phyloP scores from a whole-genome alignment of 331 rosid species.

The Spiraea crenata region DNA sequence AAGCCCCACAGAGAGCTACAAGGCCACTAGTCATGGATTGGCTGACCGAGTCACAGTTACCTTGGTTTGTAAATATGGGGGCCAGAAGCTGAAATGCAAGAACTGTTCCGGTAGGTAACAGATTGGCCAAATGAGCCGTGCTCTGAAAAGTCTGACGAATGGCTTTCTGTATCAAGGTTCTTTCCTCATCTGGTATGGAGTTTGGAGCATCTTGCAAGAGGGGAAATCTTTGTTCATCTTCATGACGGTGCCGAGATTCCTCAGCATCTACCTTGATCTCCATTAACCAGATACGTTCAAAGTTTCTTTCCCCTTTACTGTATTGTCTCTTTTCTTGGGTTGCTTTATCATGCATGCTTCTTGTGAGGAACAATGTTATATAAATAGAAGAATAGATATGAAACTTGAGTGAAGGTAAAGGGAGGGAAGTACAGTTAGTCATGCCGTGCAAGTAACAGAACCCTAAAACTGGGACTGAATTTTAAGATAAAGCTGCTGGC shows the following conservation, averaged over 20 bases:
- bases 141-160: constrained; percentile 73
- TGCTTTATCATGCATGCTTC: constrained; percentile 10
- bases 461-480: constrained; percentile 17
- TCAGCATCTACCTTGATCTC: constrained; percentile 41
- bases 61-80: constrained; percentile 69
- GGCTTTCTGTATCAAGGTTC: constrained; percentile 58
- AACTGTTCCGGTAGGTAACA: constrained; percentile 81
- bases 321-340: constrained; percentile 19
- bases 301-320: constrained; percentile 13
- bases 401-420: constrained; percentile 29
- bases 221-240: constrained; percentile 42
- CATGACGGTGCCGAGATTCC: constrained; percentile 20
- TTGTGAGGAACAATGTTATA: constrained; percentile 13
- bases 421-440: constrained; percentile 9
- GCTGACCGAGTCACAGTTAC: constrained; percentile 61
- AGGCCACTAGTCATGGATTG: constrained; percentile 61
- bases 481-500: constrained; percentile 27
- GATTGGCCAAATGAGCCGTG: constrained; percentile 88
- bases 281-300: constrained; percentile 30
- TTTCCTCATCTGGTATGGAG: constrained; percentile 42
- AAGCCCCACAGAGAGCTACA: constrained; percentile 55
- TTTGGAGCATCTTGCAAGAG: constrained; percentile 43
- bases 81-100: constrained; percentile 84
- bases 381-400: constrained; percentile 3
- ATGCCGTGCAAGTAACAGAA: constrained; percentile 60